A percentile compares a stretch with the other conserved stretches of the same genome.
These are phyloP conservation scores for Chlamydomonas incerta DNA, from an alignment of 139 green algal species.

Conservation along the genomic window DNA sequence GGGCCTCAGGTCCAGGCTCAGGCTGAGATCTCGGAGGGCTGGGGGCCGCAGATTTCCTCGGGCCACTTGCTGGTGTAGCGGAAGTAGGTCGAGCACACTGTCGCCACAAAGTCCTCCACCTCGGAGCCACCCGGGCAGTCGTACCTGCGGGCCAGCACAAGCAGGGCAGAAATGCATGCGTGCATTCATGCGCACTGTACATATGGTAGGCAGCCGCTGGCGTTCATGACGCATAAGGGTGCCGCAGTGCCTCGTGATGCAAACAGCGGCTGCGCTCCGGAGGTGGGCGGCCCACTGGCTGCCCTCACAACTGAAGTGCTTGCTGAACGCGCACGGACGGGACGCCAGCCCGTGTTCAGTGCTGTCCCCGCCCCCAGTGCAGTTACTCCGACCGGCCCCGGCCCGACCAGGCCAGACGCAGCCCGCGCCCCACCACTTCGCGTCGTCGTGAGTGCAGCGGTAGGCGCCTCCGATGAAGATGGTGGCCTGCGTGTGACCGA, in stretches of 20 bases:
- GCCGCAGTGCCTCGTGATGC: no score
- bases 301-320: background rate
- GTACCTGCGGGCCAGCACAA: background rate
- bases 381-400: no score
- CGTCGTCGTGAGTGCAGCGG: constrained; percentile 11
- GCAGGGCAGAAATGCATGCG: no score
- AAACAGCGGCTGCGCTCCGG: no score
- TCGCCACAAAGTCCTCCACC: constrained; percentile 5
- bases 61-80: background rate
- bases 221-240: no score
- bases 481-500: no score
- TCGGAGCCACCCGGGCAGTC: constrained; percentile 24
- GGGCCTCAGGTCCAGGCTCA: no score
- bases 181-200: no score
- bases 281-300: no score
- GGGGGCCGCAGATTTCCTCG: background rate
- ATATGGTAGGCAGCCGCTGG: no score
- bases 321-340: background rate
- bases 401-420: no score
- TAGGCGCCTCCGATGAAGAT: background rate
- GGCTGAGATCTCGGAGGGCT: background rate
- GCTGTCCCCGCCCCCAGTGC: no score
- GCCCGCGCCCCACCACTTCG: background rate
- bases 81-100: background rate
- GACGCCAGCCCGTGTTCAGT: background rate